Conservation (phyloP, 768 basidiomycete species). For the Macrocybe gigantea region DNA sequence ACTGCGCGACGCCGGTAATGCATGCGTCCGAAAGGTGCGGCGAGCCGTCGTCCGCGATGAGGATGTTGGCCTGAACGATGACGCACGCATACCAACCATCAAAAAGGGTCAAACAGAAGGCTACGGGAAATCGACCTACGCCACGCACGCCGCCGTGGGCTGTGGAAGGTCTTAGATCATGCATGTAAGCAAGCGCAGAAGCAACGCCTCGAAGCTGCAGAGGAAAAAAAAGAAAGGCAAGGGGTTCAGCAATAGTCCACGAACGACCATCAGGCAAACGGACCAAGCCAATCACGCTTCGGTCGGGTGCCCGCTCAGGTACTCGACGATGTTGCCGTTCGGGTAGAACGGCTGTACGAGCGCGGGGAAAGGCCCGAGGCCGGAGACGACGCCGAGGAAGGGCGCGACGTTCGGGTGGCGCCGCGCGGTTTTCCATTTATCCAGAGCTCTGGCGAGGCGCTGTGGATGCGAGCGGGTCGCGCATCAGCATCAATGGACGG, state of each 20-base stretch:
- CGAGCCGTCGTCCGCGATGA: constrained; percentile 12
- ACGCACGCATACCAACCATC: neutral
- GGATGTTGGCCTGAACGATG: constrained; percentile 16
- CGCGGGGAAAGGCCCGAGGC: constrained; percentile 6
- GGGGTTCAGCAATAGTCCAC: neutral
- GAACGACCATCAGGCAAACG: too few relatives aligned
- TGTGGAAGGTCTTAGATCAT: constrained; percentile 16
- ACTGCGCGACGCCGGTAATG: constrained; percentile 7
- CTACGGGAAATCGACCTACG: constrained; percentile 11
- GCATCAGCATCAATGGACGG: too few relatives aligned
- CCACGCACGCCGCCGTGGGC: constrained; percentile 21
- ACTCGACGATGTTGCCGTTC: constrained; percentile 10
- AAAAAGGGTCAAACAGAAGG: neutral
- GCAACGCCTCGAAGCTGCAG: constrained; percentile 15
- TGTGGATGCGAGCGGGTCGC: too few relatives aligned
- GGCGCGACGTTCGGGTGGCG: constrained; percentile 12
- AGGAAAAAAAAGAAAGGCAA: neutral
- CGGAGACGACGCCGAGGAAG: constrained; percentile 10
- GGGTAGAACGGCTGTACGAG: constrained; percentile 8
- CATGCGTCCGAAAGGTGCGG: constrained; percentile 18
- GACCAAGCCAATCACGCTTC: neutral
- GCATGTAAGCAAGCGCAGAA: constrained; percentile 18
- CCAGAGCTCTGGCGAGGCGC: neutral
- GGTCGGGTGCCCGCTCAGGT: constrained; percentile 5
- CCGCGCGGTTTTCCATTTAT: constrained; percentile 11